Evolutionary conservation across 192 early-diverging fungal genomes (phyloP), one percentile per base, ranked within the genome.

Genomic region (Blastocladiella britannica): DNA sequence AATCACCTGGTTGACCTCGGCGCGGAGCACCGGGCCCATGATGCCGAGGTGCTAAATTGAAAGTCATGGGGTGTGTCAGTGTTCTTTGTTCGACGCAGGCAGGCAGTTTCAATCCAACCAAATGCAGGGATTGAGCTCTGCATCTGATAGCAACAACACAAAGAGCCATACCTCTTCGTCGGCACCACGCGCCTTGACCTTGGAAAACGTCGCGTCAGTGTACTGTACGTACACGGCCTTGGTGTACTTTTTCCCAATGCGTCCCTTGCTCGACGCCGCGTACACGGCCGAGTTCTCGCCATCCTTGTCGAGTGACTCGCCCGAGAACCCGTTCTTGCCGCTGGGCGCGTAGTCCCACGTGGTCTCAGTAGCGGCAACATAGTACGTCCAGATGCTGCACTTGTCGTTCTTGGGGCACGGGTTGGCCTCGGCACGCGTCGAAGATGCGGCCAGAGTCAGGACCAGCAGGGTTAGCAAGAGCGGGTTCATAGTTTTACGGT

Each of bases 261-360:
- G 53, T 8, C 52, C 57, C 24, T 58, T 53, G 28, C 53, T 61
- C 26, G 52, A 52, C 22, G 64, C 54, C 4, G 66, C 65, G 62
- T 62, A 71, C 3, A 69, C 37, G 31, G 56, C 64, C 7, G 62
- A 20, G 24, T 24, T 15, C 5, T 57, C 55, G 1, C 47, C 51
- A 7, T 64, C 28, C 28, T 56, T 47, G 5, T 53, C 54, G 52
- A 72, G 25, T 1, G 68, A 63, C 26, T 63, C 28, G 23, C 64
- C 66, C 24, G 58, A 55, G 37, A 65, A 57, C 29, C 69, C 51
- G 61, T 72, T 64, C 58, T 61, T 67, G 3, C 62, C 55, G 15
- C 55, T 53, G 0, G 71, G 71, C 4, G 65, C 69, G 58, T 73
- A 73, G 43, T 73, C 51, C 72, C 72, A 73, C 22, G 31, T 56